Percentiles rank a stretch among this genome's conserved stretches.
Conservation (phyloP, 495 filamentous ascomycete species). For the Aspergillus carlsbadensis region DNA sequence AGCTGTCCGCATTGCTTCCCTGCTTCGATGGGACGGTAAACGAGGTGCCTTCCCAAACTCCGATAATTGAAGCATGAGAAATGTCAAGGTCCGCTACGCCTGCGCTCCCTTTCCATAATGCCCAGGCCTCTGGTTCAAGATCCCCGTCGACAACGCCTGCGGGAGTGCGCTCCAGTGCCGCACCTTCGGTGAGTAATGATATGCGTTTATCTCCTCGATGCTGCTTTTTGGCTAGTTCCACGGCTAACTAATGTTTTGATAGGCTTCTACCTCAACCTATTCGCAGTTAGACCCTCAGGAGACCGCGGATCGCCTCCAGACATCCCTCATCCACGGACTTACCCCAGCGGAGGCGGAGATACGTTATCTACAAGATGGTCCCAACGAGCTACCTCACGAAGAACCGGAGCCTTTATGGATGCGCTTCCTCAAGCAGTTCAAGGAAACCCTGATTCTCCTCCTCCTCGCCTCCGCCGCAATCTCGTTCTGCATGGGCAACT, state of each 20-base stretch:
- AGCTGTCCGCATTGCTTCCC: constrained; percentile 9
- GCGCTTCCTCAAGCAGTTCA: constrained; percentile 94
- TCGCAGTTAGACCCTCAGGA: constrained; percentile 69
- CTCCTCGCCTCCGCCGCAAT: constrained; percentile 86
- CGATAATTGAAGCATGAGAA: constrained; percentile 45
- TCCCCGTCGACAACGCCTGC: constrained; percentile 38
- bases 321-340: constrained; percentile 81
- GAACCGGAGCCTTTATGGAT: constrained; percentile 93
- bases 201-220: not conserved
- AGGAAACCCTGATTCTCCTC: constrained; percentile 86
- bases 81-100: constrained; percentile 63
- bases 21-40: constrained; percentile 35
- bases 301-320: constrained; percentile 72
- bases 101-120: constrained; percentile 56
- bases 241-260: constrained; percentile 9
- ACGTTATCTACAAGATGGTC: constrained; percentile 75
- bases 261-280: constrained; percentile 61
- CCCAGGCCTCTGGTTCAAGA: constrained; percentile 35
- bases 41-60: constrained; percentile 19
- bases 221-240: not conserved
- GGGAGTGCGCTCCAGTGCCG: constrained; percentile 30
- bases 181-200: constrained; percentile 33
- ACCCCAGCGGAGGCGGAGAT: constrained; percentile 76
- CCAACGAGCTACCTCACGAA: constrained; percentile 93
- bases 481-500: constrained; percentile 90